phyloP scores from a whole-genome alignment of 352 stramenopile genomes.

The Globisporangium cederbergense region DNA sequence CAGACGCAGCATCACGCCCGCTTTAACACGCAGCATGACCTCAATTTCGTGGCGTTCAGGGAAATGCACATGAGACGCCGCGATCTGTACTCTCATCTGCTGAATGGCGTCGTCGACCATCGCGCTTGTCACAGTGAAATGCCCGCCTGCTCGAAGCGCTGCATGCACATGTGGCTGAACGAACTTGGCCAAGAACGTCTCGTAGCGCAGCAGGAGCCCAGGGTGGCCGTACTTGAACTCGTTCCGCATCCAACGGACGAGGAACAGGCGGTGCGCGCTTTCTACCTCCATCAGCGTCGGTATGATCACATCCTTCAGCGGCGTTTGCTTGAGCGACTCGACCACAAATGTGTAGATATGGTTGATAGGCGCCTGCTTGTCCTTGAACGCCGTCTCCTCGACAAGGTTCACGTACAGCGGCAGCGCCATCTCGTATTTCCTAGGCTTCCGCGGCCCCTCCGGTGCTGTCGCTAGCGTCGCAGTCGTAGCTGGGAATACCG shows the following conservation, averaged over 20 bases:
- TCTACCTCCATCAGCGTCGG: conserved; percentile 44
- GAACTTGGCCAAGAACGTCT: conserved; percentile 47
- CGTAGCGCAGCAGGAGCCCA: conserved; percentile 53
- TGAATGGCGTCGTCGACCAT: conserved; percentile 22
- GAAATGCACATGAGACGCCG: conserved; percentile 45
- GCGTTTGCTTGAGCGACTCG: conserved; percentile 27
- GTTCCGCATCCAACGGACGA: conserved; percentile 35
- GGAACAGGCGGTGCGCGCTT: conserved; percentile 32
- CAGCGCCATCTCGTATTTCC: conserved; percentile 17
- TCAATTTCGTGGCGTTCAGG: conserved; percentile 33
- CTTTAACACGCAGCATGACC: conserved; percentile 36
- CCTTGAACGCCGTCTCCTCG: conserved; percentile 56
- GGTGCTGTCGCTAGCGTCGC: too few relatives aligned
- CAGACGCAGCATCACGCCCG: conserved; percentile 26
- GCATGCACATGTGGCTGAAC: conserved; percentile 29
- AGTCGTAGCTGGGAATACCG: too few relatives aligned
- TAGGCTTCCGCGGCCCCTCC: not conserved
- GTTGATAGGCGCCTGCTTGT: conserved; percentile 22
- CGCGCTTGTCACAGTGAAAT: conserved; percentile 11
- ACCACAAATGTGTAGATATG: conserved; percentile 46
- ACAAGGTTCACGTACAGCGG: conserved; percentile 53
- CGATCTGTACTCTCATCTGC: conserved; percentile 50
- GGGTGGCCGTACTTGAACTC: conserved; percentile 29
- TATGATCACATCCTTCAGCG: conserved; percentile 26
- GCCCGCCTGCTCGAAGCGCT: conserved; percentile 16